A percentile compares a stretch with the other conserved stretches of the same genome.
Evolutionary conservation across 108 stramenopile genomes (phyloP).

Genomic region (Seminavis robusta): DNA sequence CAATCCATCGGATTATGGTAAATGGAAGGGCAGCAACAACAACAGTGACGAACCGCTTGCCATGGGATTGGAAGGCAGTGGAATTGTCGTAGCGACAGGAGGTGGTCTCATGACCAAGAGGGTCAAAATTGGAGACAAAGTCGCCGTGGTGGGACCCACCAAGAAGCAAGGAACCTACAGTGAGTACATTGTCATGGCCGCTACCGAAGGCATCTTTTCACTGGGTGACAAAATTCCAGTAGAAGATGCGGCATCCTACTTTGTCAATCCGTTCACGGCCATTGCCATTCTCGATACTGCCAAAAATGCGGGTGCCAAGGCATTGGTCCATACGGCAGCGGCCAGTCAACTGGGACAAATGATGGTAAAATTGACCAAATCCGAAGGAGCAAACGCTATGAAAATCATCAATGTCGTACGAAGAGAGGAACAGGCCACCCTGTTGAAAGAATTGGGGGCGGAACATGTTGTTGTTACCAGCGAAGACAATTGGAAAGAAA

Average conservation of each 20-base stretch:
- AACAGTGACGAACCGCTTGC: conserved; percentile 27
- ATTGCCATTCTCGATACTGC: conserved; percentile 54
- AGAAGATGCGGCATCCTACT: conserved; percentile 46
- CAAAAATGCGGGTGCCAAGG: conserved; percentile 8
- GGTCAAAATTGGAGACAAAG: conserved; percentile 28
- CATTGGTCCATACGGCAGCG: conserved; percentile 57
- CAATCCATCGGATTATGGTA: conserved; percentile 52
- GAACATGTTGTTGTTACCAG: conserved; percentile 39
- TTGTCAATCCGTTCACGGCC: conserved; percentile 62
- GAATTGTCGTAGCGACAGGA: conserved; percentile 40
- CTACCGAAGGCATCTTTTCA: conserved; percentile 22
- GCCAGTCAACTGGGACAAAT: conserved; percentile 52
- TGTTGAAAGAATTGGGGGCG: conserved; percentile 38
- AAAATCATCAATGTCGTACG: conserved; percentile 55
- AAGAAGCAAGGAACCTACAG: conserved; percentile 40
- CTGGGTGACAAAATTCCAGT: conserved; percentile 44
- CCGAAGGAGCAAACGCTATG: conserved; percentile 23
- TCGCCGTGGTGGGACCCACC: conserved; percentile 22
- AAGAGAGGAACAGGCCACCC: conserved; percentile 39
- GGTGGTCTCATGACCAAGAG: conserved; percentile 30
- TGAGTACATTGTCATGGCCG: conserved; percentile 38
- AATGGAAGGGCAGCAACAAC: conserved; percentile 27
- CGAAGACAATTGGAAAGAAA: conserved; percentile 32
- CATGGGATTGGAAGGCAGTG: conserved; percentile 53
- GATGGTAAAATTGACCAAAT: conserved; percentile 33